These are phyloP conservation scores for Agrostemma githago DNA, from an alignment of 148 eudicot genomes.

Conservation along the genomic window DNA sequence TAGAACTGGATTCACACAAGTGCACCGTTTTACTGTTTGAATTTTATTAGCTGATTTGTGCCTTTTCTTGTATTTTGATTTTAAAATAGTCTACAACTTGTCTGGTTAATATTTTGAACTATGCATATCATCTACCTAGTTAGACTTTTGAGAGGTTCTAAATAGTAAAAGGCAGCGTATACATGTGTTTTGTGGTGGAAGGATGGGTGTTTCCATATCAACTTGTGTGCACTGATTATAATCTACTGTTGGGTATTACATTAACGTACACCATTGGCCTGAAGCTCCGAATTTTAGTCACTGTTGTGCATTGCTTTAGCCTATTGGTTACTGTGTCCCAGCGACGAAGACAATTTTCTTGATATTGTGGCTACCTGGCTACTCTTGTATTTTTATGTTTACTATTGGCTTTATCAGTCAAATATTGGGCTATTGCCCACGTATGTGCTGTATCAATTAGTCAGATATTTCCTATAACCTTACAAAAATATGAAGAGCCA, in stretches of 20 bases:
- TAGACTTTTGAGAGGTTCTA: background rate
- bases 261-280: background rate
- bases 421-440: background rate
- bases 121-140: slow-evolving; percentile 8
- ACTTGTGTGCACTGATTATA: background rate
- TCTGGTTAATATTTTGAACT: background rate
- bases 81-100: background rate
- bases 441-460: background rate
- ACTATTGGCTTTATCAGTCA: background rate
- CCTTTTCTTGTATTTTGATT: too few relatives aligned
- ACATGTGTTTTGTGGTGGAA: background rate
- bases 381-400: background rate
- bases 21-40: background rate
- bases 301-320: too few relatives aligned
- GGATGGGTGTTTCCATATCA: too few relatives aligned
- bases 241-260: background rate
- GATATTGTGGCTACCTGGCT: background rate
- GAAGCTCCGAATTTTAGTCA: too few relatives aligned
- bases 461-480: background rate
- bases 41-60: background rate
- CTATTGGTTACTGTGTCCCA: background rate
- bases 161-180: background rate
- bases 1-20: background rate
- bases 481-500: background rate
- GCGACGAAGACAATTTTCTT: background rate